phyloP scores from a whole-genome alignment of 805 yeast species.

The Candida xiaguanensis region DNA sequence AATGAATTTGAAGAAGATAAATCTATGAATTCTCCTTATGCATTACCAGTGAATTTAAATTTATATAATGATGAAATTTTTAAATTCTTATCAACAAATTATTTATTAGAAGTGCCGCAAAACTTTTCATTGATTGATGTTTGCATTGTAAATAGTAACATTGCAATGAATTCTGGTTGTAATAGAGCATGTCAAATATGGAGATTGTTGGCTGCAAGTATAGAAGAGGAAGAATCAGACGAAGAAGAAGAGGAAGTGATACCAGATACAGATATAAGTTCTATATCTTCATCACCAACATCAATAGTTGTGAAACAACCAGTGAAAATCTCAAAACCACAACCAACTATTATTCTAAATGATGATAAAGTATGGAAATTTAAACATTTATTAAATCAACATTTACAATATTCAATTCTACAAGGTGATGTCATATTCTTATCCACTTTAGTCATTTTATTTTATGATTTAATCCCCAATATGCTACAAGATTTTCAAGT shows the following conservation, averaged over 20 bases:
- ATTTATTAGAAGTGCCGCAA: constrained; percentile 43
- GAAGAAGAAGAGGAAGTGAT: constrained; percentile 12
- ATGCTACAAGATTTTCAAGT: constrained; percentile 24
- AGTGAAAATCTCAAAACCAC: neutral
- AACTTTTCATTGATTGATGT: constrained; percentile 50
- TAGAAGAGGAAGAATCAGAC: constrained; percentile 6
- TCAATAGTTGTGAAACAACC: constrained; percentile 2
- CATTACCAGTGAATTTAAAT: constrained; percentile 43
- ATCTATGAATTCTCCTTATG: constrained; percentile 27
- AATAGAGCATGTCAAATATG: constrained; percentile 61
- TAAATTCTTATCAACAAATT: constrained; percentile 47
- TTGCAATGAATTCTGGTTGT: constrained; percentile 49
- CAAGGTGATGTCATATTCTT: constrained; percentile 67
- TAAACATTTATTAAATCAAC: constrained; percentile 44
- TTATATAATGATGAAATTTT: constrained; percentile 42
- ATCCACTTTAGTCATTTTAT: constrained; percentile 53
- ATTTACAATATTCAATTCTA: constrained; percentile 49
- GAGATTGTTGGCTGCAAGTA: constrained; percentile 52
- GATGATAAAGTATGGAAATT: constrained; percentile 55
- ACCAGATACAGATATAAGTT: constrained; percentile 9
- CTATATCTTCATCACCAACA: constrained; percentile 11
- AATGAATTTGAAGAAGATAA: constrained; percentile 41
- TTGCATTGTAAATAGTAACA: constrained; percentile 54
- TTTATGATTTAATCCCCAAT: constrained; percentile 31
- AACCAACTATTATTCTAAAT: constrained; percentile 4